Evolutionary conservation across 1,284 basidiomycete genomes (phyloP), one percentile per base, ranked within the genome.

Genomic region (Pascua sp.): DNA sequence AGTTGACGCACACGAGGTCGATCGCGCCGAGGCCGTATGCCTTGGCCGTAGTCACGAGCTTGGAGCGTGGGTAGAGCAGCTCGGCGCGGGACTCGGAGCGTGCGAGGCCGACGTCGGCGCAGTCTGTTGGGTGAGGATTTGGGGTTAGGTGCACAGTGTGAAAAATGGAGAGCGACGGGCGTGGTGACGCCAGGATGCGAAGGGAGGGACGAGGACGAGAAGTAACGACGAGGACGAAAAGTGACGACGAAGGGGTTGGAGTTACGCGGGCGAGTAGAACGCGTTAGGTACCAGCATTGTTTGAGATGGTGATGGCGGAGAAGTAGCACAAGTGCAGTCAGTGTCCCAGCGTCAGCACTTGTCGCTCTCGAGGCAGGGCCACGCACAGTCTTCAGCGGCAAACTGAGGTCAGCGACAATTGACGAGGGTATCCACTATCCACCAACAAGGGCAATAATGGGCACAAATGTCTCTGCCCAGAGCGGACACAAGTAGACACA

Each of bases 1-100:
- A 95, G 70, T 92, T 87, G 41, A 94, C 85, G 72, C 92, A 95
- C 1, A 95, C 91, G 87, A 95, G 89, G 72, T 95, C 92, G 69
- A 98, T 90, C 2, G 92, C 89, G 42, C 87, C 84, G 2, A 96
- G 79, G 0, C 84, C 84, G 68, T 87, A 91, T 5, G 91, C 90
- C 70, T 89, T 92, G 11, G 94, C 91, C 0, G 86, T 84, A 24
- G 89, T 84, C 10, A 88, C 90, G 55, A 96, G 84, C 57, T 87
- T 83, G 0, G 90, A 90, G n/a, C 94, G 85, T 4, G 91, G 88
- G 67, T 86, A 91, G 8, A 94, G 82, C 17, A 98, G 79, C 68
- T 95, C 91, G 49, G 80, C 79, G 17, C 89, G 83, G 10, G 85
- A 83, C 1, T 80, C 70, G 1, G 91, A 89, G n/a, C 94, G 86